Evolutionary conservation across 2,329 filamentous ascomycete genomes (phyloP).

Genomic region (Ceratocystis eucalypticola): DNA sequence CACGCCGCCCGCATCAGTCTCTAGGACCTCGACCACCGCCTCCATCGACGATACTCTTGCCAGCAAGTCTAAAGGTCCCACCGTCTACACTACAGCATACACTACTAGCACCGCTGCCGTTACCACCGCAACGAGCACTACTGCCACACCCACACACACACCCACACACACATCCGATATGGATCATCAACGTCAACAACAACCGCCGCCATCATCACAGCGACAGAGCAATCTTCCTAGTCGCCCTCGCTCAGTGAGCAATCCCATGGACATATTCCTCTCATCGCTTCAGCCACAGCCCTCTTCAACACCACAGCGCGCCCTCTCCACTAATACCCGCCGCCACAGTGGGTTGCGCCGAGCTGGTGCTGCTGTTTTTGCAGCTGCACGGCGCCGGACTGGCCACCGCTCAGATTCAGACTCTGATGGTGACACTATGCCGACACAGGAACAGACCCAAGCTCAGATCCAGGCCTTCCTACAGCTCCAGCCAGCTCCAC

Average conservation of each 20-base stretch:
- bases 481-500: background rate
- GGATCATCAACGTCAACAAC: background rate
- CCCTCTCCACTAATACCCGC: background rate
- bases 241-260: background rate
- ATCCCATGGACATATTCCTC: background rate
- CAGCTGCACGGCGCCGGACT: constrained; percentile 3
- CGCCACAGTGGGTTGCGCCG: background rate
- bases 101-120: background rate
- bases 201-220: background rate
- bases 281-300: background rate
- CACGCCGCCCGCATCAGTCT: background rate
- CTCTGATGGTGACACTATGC: background rate
- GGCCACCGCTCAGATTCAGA: background rate
- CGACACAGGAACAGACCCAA: background rate
- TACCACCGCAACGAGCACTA: background rate
- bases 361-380: constrained; percentile 15
- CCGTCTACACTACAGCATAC: background rate
- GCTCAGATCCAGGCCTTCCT: constrained; percentile 1
- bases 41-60: background rate
- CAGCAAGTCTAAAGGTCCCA: background rate
- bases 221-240: background rate
- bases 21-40: background rate
- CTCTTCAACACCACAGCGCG: background rate
- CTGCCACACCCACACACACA: background rate
- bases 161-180: background rate